Evolutionary conservation across 2,329 filamentous ascomycete genomes (phyloP).

Genomic region (Fusarium falciforme): DNA sequence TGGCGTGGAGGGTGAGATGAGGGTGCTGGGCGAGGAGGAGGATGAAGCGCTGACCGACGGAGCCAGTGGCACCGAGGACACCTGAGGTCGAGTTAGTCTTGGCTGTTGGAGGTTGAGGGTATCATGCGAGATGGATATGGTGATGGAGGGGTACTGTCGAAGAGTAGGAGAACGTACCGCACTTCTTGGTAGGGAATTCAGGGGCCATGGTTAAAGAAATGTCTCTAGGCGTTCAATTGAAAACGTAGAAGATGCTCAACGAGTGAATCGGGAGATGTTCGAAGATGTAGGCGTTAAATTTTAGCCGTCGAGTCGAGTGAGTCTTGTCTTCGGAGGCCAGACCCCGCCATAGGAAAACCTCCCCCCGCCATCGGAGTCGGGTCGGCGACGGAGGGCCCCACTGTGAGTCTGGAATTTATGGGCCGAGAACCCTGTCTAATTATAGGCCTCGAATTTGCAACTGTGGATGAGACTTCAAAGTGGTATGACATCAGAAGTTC

Average conservation of each 20-base stretch:
- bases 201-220: conserved; percentile 43
- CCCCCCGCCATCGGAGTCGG: conserved; percentile 50
- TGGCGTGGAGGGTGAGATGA: conserved; percentile 84
- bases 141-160: conserved; percentile 16
- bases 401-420: conserved; percentile 23
- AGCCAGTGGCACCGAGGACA: conserved; percentile 92
- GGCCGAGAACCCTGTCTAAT: conserved; percentile 24
- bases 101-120: not conserved
- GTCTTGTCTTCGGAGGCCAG: conserved; percentile 19
- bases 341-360: conserved; percentile 43
- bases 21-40: conserved; percentile 90
- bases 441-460: conserved; percentile 17
- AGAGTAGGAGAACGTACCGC: conserved; percentile 56
- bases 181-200: conserved; percentile 68
- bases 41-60: conserved; percentile 95
- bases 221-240: not conserved
- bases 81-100: conserved; percentile 53
- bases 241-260: not conserved
- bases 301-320: conserved; percentile 37
- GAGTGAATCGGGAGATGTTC: not conserved
- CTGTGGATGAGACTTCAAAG: not conserved
- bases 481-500: conserved; percentile 19
- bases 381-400: conserved; percentile 10
- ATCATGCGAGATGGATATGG: conserved; percentile 9
- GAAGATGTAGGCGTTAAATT: conserved; percentile 23